Evolutionary conservation across 2,329 filamentous ascomycete genomes (phyloP), one percentile per base, ranked within the genome.

Genomic region (Fusarium sp.): DNA sequence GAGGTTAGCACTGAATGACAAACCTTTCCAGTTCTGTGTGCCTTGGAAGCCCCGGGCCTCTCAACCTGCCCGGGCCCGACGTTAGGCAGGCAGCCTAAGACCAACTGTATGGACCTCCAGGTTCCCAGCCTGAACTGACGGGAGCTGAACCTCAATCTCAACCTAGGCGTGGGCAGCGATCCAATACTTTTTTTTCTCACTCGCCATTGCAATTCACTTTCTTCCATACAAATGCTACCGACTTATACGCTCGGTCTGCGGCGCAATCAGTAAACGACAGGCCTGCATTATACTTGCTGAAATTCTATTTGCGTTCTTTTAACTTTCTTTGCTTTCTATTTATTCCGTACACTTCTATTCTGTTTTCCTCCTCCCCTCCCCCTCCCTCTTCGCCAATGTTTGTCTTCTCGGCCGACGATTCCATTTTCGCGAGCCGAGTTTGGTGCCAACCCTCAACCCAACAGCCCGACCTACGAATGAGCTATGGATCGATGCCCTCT

Each of bases 371-470:
- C 25, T 23, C 46, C 53, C 56, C 46, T 37, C 56, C 57, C 45
- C 55, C 46, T 30, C 55, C 57, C 73, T 77, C 73, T 71, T 60
- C 72, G 69, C 77, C 74, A 80, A 80, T 80, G 79, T 79, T 74
- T 77, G 74, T 77, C 75, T 74, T 68, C 73, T 73, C 66, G 72
- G 75, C 78, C 76, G 69, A 74, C 78, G 75, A 73, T 73, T 75
- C 74, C 71, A 80, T 77, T 74, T 74, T 73, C 76, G 73, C 76
- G 75, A 80, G 74, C 78, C 79, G 76, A 79, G 75, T 74, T 77
- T 74, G 70, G 71, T 74, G 59, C 69, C 73, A 48, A 65, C 46
- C 53, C 41, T 55, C 75, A 55, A 62, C 61, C 60, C 69, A 62
- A 66, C 66, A 69, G 47, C 63, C 54, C 63, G 63, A 75, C 73